Conservation (phyloP, 805 yeast genomes). For the Nakazawaea ernobii region DNA sequence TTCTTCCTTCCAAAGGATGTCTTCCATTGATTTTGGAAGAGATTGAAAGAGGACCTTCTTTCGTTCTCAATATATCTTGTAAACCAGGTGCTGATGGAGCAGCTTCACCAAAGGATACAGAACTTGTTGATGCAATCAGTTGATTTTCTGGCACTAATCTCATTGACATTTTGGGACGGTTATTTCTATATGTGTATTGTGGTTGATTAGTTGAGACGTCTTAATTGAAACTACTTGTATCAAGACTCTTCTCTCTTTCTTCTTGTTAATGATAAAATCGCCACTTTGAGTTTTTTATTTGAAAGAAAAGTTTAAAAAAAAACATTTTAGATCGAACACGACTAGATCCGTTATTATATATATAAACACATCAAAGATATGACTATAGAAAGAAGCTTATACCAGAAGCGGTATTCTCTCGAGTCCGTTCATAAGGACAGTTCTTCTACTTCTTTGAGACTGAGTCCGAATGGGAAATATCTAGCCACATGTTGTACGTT, state of each 20-base stretch:
- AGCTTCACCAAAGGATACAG: constrained; percentile 44
- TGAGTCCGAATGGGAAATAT: constrained; percentile 54
- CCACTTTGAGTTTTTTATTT: not conserved
- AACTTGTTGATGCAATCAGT: constrained; percentile 41
- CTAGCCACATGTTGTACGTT: constrained; percentile 45
- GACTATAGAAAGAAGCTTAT: not conserved
- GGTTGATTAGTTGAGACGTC: not conserved
- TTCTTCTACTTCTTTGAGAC: constrained; percentile 40
- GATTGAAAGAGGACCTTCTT: constrained; percentile 56
- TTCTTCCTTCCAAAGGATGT: constrained; percentile 81
- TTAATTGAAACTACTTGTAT: not conserved
- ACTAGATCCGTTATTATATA: not conserved
- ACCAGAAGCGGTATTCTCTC: constrained; percentile 6
- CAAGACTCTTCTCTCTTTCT: not conserved
- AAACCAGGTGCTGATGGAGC: constrained; percentile 67
- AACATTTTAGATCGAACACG: not conserved
- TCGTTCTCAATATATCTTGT: constrained; percentile 62
- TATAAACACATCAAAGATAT: not conserved
- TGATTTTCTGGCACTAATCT: constrained; percentile 51
- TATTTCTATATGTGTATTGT: not conserved
- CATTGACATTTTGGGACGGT: constrained; percentile 26
- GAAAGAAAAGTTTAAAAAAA: not conserved
- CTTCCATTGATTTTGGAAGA: constrained; percentile 63
- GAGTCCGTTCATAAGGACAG: constrained; percentile 12
- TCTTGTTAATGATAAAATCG: not conserved